phyloP scores from a whole-genome alignment of 108 stramenopile genomes.

The Skeletonema marinoi region DNA sequence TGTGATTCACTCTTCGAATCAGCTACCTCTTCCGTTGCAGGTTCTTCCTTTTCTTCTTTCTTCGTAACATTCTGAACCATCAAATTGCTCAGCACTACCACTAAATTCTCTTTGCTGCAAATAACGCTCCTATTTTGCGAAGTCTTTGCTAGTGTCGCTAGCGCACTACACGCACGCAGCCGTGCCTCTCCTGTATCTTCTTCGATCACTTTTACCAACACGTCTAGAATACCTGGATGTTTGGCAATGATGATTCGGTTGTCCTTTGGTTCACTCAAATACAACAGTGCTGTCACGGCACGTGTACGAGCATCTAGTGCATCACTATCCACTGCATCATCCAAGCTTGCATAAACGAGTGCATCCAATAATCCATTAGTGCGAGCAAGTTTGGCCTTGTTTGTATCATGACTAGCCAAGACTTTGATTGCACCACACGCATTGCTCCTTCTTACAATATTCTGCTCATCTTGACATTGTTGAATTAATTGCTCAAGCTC shows the following conservation, averaged over 20 bases:
- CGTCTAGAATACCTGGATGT: conserved; percentile 57
- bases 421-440: conserved; percentile 86
- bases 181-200: conserved; percentile 73
- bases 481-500: conserved; percentile 66
- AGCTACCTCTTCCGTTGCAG: conserved; percentile 6
- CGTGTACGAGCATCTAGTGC: conserved; percentile 67
- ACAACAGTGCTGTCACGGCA: conserved; percentile 60
- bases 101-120: conserved; percentile 38
- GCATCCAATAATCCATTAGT: conserved; percentile 73
- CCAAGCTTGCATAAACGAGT: conserved; percentile 50
- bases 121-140: conserved; percentile 60
- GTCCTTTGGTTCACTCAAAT: conserved; percentile 64
- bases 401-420: conserved; percentile 55
- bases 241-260: conserved; percentile 63
- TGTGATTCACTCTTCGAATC: neutral
- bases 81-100: conserved; percentile 45
- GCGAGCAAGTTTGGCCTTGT: conserved; percentile 67
- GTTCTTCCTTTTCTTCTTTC: conserved; percentile 6
- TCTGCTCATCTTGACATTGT: conserved; percentile 49
- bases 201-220: conserved; percentile 57
- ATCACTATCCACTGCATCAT: conserved; percentile 49
- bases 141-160: conserved; percentile 78
- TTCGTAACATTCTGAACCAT: conserved; percentile 19
- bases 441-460: conserved; percentile 67
- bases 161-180: conserved; percentile 54